phyloP scores from a whole-genome alignment of 2,329 filamentous ascomycete species.

The Ophiostoma piceae region DNA sequence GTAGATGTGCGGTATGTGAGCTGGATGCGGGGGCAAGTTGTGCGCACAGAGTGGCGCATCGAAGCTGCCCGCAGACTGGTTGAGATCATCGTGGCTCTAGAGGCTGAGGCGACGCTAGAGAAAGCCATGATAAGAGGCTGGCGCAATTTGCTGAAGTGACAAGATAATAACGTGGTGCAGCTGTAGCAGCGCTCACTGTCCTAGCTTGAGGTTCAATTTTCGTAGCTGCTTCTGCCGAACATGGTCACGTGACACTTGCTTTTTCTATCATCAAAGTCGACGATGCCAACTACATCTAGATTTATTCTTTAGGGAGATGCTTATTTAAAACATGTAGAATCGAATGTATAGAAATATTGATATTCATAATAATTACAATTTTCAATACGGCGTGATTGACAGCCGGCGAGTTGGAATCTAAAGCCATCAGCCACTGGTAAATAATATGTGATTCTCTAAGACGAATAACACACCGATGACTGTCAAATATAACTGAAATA shows the following conservation, averaged over 20 bases:
- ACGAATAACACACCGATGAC: too few species aligned
- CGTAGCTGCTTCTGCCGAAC: neutral
- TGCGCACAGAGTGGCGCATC: neutral
- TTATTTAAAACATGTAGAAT: too few species aligned
- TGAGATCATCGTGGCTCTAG: neutral
- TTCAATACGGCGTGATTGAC: too few species aligned
- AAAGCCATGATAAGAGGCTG: neutral
- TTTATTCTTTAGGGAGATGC: neutral
- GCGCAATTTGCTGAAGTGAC: neutral
- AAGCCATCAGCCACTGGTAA: too few species aligned
- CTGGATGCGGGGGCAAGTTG: neutral
- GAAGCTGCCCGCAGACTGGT: slow-evolving; percentile 1
- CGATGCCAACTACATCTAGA: neutral
- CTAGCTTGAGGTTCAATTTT: slow-evolving; percentile 9
- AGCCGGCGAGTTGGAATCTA: too few species aligned
- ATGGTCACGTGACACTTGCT: neutral
- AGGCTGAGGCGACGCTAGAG: slow-evolving; percentile 4
- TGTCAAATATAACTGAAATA: too few species aligned
- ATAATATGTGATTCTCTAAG: too few species aligned
- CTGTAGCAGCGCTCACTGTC: neutral
- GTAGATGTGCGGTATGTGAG: neutral
- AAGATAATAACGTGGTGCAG: neutral
- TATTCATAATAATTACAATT: too few species aligned
- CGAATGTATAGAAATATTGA: too few species aligned
- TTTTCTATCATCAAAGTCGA: neutral